A percentile compares a stretch with the other conserved stretches of the same genome.
Evolutionary conservation across 148 eudicot genomes (phyloP).

Genomic region (Rhododendron henanense): DNA sequence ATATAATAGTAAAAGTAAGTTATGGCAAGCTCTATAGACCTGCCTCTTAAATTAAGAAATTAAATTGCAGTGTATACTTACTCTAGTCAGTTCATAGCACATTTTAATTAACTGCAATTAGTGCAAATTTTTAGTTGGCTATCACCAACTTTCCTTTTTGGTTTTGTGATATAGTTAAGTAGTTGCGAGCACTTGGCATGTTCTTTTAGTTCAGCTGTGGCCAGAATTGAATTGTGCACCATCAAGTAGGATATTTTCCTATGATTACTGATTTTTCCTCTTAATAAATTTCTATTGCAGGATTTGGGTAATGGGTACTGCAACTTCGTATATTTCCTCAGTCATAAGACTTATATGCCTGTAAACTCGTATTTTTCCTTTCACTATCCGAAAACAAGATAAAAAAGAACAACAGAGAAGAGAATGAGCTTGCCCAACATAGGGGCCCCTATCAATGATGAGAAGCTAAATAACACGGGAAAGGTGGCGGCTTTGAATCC

Average conservation of each 20-base stretch:
- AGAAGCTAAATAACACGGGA: constrained; percentile 22
- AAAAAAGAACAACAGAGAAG: not conserved
- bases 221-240: not conserved
- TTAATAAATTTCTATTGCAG: constrained; percentile 24
- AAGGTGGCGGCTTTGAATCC: constrained; percentile 71
- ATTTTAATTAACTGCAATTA: not conserved
- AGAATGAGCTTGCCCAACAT: constrained; percentile 74
- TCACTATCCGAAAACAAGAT: constrained; percentile 5
- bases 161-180: not conserved
- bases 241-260: not conserved
- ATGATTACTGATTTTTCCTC: constrained; percentile 1
- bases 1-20: not conserved
- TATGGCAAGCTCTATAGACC: not conserved
- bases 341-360: constrained; percentile 13
- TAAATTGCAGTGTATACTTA: not conserved
- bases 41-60: too few species aligned
- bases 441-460: constrained; percentile 34
- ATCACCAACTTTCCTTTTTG: not conserved
- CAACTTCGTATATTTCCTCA: not conserved
- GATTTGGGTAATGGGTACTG: constrained; percentile 28
- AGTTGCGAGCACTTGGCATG: not conserved
- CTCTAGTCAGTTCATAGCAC: not conserved
- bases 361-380: constrained; percentile 7
- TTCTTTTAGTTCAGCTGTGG: constrained; percentile 1
- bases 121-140: not conserved